Evolutionary conservation across 768 basidiomycete genomes (phyloP).

Genomic region (Kwoniella europaea): DNA sequence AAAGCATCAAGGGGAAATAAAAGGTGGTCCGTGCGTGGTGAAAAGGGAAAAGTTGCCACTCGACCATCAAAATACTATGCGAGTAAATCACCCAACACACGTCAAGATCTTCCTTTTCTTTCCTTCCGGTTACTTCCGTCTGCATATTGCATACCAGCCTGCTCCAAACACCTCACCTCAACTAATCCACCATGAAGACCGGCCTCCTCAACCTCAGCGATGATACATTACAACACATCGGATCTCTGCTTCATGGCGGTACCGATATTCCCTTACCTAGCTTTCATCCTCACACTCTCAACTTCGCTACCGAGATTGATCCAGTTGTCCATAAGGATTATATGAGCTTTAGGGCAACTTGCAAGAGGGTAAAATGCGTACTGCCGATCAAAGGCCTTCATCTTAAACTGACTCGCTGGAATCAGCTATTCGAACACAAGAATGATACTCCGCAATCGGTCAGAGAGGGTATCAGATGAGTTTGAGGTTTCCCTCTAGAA

Average conservation of each 20-base stretch:
- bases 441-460: neutral
- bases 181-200: neutral
- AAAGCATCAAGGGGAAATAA: neutral
- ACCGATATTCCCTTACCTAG: slow-evolving; percentile 2
- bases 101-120: neutral
- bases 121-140: neutral
- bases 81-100: neutral
- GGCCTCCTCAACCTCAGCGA: slow-evolving; percentile 9
- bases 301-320: neutral
- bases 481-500: neutral
- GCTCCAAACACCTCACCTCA: neutral
- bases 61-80: no score
- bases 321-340: neutral
- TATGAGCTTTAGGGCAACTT: neutral
- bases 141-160: neutral
- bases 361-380: neutral
- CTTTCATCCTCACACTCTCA: slow-evolving; percentile 5
- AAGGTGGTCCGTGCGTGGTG: neutral
- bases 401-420: neutral
- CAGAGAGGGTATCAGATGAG: neutral
- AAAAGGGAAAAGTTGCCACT: neutral
- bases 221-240: slow-evolving; percentile 2
- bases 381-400: neutral
- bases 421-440: neutral
- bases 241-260: neutral